Evolutionary conservation across 2,329 filamentous ascomycete genomes (phyloP), one percentile per base, ranked within the genome.

Genomic region (Paramyrothecium roridum): DNA sequence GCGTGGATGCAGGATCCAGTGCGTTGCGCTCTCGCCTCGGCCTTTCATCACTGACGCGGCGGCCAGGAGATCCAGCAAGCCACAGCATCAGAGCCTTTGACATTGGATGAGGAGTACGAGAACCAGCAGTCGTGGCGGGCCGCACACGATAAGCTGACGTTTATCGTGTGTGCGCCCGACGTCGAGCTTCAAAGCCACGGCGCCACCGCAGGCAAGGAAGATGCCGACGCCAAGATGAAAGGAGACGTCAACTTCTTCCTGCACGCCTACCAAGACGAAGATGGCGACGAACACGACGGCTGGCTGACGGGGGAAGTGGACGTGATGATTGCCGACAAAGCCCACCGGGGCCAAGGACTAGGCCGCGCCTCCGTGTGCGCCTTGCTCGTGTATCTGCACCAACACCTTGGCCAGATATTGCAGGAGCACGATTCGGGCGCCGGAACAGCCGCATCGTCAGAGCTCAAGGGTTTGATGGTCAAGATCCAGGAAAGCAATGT

Each of bases 41-140:
- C 2, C 0, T 1, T 2, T 34, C 12, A 40, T 45, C 8, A 16
- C 10, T 21, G 34, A 40, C 34, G 37, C 37, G 7, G 13, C n/a
- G n/a, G 7, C 13, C 37, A 90, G 86, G 82, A 85, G 49, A 89
- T 97, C 43, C 93, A 89, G 75, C 79, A 86, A 72, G 88, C 89
- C 53, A 98, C 93, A 0, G 92, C 93, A 1, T 97, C 93, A 0
- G 92, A 97, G 59, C 90, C 88, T 0, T 80, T 98, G 52, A 86
- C 83, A 0, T 77, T 97, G 0, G 78, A 84, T 1, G 88, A 96
- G 67, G 93, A 98, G 77, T 91, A 95, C 71, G 83, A 85, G 51
- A 98, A 97, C 86, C 93, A 97, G 71, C 75, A 76, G n/a, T 91
- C 86, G 60, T 98, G 93, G 93, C 86, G 92, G 40, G 76, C 76